Evolutionary conservation across 177 flowering plant species (phyloP), one percentile per base, ranked within the genome.

Genomic region (Vitis hybrid): DNA sequence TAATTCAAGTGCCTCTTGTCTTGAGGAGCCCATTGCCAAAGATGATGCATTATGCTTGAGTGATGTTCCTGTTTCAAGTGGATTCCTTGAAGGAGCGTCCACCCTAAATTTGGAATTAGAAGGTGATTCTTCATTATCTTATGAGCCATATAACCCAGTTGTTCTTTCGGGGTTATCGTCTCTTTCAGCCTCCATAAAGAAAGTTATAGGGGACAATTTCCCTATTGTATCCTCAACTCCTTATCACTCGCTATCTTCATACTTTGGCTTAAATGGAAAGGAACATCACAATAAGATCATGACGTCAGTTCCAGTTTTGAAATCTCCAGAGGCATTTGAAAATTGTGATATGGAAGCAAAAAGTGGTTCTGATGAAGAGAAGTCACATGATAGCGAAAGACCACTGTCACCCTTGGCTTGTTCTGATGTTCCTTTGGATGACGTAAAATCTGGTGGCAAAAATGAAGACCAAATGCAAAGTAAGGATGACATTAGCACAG

Each of bases 111-210:
- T 72, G 70, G 71, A 29, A 60, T 33, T 26, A 15, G 66, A 72
- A 67, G 69, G 53, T n/a, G 64, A 64, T 64, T 67, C 83, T 53
- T 10, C 72, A 29, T 67, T 77, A 6, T 80, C 84, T 66, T 71
- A 64, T 78, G 89, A 78, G 51, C 82, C 85, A 59, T 76, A 83
- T 65, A 74, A 77, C 68, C 87, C 90, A 10, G 72, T 71, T 3
- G 66, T 84, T 56, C 76, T 84, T 79, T 79, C 86, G 49, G 88
- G 83, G 51, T 71, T 87, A 5, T 84, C 89, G 49, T 82, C 87
- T 57, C 62, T 87, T 51, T 82, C 90, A n/a, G 78, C 82, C 11
- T 85, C 88, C 62, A 60, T 90, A 39, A 84, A 78, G 73, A 86
- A 83, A 77, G 86, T 82, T 67, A 73, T 86, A 10, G 80, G 75